These are phyloP conservation scores for Powellomyces hirtus DNA, from an alignment of 192 early-diverging fungal genomes.

Conservation along the genomic window DNA sequence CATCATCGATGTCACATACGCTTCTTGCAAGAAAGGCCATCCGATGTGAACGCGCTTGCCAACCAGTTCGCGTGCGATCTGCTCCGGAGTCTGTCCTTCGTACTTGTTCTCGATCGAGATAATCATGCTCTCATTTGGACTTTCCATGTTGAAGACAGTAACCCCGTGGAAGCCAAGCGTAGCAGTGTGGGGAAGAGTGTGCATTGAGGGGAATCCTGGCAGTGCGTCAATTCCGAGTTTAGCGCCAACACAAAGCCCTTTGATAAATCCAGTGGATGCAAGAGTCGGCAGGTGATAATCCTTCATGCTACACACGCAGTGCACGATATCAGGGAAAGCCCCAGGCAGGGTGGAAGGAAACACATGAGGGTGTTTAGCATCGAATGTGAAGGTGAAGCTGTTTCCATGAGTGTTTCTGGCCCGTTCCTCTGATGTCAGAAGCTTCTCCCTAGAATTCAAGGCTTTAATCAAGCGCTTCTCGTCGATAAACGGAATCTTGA, in stretches of 20 bases:
- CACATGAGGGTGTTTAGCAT: slow-evolving; percentile 22
- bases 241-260: slow-evolving; percentile 65
- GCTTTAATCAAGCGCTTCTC: slow-evolving; percentile 74
- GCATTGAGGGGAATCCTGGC: slow-evolving; percentile 87
- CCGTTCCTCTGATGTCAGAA: slow-evolving; percentile 70
- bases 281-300: slow-evolving; percentile 64
- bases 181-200: slow-evolving; percentile 71
- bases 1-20: slow-evolving; percentile 68
- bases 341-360: slow-evolving; percentile 36
- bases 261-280: slow-evolving; percentile 43
- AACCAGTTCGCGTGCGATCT: slow-evolving; percentile 53
- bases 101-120: slow-evolving; percentile 56
- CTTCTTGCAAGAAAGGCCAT: slow-evolving; percentile 91
- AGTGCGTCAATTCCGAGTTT: slow-evolving; percentile 57
- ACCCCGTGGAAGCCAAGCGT: slow-evolving; percentile 76
- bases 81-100: slow-evolving; percentile 51
- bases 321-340: slow-evolving; percentile 52
- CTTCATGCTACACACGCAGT: slow-evolving; percentile 52
- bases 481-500: slow-evolving; percentile 93
- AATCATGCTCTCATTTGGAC: slow-evolving; percentile 73
- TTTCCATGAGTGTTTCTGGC: slow-evolving; percentile 70
- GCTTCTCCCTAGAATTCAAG: slow-evolving; percentile 60
- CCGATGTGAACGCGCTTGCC: slow-evolving; percentile 65
- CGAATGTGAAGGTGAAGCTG: slow-evolving; percentile 65
- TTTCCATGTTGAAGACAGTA: slow-evolving; percentile 80